A percentile compares a stretch with the other conserved stretches of the same genome.
These are phyloP conservation scores for Tubosaeta brunneosetosa DNA, from an alignment of 768 basidiomycete species.

Conservation along the genomic window DNA sequence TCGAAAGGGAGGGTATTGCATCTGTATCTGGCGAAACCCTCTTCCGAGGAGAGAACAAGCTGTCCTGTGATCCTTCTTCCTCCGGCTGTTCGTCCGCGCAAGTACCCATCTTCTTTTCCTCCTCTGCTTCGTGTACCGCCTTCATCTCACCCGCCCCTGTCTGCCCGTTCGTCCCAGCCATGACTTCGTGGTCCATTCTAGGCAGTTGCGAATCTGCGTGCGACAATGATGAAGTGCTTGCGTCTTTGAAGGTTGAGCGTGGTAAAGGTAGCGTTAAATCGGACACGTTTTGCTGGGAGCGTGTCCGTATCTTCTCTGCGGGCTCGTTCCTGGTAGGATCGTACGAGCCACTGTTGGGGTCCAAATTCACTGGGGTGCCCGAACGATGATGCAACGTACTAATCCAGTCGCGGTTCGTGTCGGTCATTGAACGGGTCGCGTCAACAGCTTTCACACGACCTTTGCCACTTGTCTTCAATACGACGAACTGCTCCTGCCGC, in stretches of 20 bases:
- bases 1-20: slow-evolving; percentile 6
- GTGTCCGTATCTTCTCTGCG: slow-evolving; percentile 31
- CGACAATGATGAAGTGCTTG: slow-evolving; percentile 29
- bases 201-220: background rate
- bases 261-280: slow-evolving; percentile 44
- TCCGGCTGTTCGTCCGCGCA: background rate
- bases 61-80: slow-evolving; percentile 33
- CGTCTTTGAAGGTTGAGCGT: slow-evolving; percentile 51
- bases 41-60: slow-evolving; percentile 34
- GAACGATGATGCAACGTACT: slow-evolving; percentile 4
- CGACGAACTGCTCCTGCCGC: background rate
- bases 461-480: background rate
- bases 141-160: background rate
- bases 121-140: background rate
- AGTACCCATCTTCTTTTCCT: background rate
- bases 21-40: slow-evolving; percentile 27
- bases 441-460: background rate
- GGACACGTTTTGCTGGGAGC: slow-evolving; percentile 49
- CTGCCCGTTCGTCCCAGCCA: background rate
- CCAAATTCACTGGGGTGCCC: background rate
- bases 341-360: slow-evolving; percentile 2
- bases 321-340: background rate
- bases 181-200: background rate
- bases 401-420: slow-evolving; percentile 12
- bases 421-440: slow-evolving; percentile 12